A percentile compares a stretch with the other conserved stretches of the same genome.
These are phyloP conservation scores for Aspergillus biplanus DNA, from an alignment of 495 filamentous ascomycete genomes.

Conservation along the genomic window DNA sequence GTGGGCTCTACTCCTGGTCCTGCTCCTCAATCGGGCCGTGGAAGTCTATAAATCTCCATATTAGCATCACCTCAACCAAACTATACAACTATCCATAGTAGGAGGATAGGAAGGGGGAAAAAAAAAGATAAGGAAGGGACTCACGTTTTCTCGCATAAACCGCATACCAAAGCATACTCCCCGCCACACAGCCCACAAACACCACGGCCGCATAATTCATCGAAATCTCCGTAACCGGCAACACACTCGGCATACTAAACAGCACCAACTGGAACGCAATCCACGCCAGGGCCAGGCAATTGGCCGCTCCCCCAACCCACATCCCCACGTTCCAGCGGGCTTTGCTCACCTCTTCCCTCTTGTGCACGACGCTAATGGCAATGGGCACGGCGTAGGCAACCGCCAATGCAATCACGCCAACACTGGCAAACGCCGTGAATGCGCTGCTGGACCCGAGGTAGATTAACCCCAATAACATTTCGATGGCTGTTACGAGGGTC, in stretches of 20 bases:
- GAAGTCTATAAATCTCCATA: background rate
- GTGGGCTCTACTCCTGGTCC: background rate
- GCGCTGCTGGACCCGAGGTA: constrained; percentile 62
- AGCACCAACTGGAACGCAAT: constrained; percentile 62
- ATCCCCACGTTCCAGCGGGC: constrained; percentile 61
- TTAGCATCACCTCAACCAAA: too few species aligned
- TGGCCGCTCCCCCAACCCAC: constrained; percentile 55
- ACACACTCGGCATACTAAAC: constrained; percentile 55
- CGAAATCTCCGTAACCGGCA: constrained; percentile 49
- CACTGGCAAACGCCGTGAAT: constrained; percentile 66
- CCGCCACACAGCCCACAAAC: constrained; percentile 56
- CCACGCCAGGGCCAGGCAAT: constrained; percentile 62
- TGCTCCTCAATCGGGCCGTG: background rate
- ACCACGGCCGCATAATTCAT: constrained; percentile 69
- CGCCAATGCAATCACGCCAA: constrained; percentile 63
- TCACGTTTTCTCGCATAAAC: constrained; percentile 50
- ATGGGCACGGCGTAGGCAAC: constrained; percentile 63
- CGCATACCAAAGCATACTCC: constrained; percentile 48
- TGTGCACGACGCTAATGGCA: constrained; percentile 49
- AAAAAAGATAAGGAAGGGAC: too few species aligned
- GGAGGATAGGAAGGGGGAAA: too few species aligned
- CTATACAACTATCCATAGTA: too few species aligned
- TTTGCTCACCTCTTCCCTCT: constrained; percentile 52
- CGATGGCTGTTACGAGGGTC: constrained; percentile 38
- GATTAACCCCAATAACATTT: constrained; percentile 60